phyloP scores from a whole-genome alignment of 345 rosid genomes.

The Anastatica hierochuntica region DNA sequence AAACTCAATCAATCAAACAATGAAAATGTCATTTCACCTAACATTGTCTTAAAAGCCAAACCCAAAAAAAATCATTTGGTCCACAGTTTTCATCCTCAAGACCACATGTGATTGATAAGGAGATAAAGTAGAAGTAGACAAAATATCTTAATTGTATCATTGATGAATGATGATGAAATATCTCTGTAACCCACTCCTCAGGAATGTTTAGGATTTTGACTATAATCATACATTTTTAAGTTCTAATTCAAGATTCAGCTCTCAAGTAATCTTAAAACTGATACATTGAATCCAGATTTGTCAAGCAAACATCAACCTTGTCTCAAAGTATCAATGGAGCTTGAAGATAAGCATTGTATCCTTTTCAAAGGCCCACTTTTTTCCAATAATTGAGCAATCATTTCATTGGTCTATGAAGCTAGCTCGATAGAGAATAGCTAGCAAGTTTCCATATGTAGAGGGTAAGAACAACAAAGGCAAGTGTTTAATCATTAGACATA shows the following conservation, averaged over 20 bases:
- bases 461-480: not conserved
- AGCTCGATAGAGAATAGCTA: not conserved
- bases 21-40: slow-evolving; percentile 21
- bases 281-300: no score
- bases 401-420: not conserved
- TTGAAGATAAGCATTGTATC: slow-evolving; percentile 14
- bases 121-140: no score
- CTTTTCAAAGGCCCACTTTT: slow-evolving; percentile 15
- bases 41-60: slow-evolving; percentile 17
- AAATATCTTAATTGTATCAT: slow-evolving; percentile 16
- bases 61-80: slow-evolving; percentile 13
- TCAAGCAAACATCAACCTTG: not conserved
- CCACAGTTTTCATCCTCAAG: slow-evolving; percentile 18
- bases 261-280: no score
- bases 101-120: slow-evolving; percentile 21
- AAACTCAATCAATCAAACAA: slow-evolving; percentile 13
- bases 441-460: not conserved
- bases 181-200: slow-evolving; percentile 11
- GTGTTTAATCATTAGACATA: no score
- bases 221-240: no score
- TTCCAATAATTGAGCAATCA: slow-evolving; percentile 11
- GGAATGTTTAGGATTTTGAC: slow-evolving; percentile 1
- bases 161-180: slow-evolving; percentile 16
- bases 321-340: not conserved
- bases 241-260: not conserved